Conservation (phyloP, 495 filamentous ascomycete species). For the Rostrohypoxylon terebratum region DNA sequence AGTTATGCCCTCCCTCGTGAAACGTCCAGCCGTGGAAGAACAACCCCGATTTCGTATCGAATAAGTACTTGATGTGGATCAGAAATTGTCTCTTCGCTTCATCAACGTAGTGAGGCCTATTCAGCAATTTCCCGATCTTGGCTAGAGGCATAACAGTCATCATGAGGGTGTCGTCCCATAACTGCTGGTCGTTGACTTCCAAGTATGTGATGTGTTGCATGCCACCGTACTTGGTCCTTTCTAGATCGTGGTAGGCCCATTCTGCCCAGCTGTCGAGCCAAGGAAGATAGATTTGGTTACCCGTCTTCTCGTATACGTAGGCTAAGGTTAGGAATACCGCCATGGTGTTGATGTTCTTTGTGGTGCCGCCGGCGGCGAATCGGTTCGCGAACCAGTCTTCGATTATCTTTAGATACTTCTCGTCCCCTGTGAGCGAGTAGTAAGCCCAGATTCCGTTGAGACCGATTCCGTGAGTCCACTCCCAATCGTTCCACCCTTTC, state of each 20-base stretch:
- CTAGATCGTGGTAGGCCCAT: slow-evolving; percentile 79
- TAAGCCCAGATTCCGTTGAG: slow-evolving; percentile 84
- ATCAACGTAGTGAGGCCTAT: slow-evolving; percentile 72
- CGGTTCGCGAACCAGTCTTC: slow-evolving; percentile 74
- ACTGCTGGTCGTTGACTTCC: slow-evolving; percentile 71
- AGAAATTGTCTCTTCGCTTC: slow-evolving; percentile 81
- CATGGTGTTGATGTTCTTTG: slow-evolving; percentile 88
- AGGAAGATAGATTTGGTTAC: slow-evolving; percentile 69
- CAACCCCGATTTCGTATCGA: slow-evolving; percentile 72
- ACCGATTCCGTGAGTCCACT: slow-evolving; percentile 84
- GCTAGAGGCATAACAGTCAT: slow-evolving; percentile 82
- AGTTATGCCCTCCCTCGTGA: slow-evolving; percentile 74
- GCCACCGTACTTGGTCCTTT: slow-evolving; percentile 74
- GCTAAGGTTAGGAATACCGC: slow-evolving; percentile 76
- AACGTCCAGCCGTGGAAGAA: slow-evolving; percentile 85
- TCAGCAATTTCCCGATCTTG: slow-evolving; percentile 76
- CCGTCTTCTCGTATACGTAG: slow-evolving; percentile 74
- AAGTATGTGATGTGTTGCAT: slow-evolving; percentile 81
- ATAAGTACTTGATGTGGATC: slow-evolving; percentile 77
- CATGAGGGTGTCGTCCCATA: slow-evolving; percentile 85
- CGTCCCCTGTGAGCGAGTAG: slow-evolving; percentile 71
- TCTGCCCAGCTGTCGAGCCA: slow-evolving; percentile 82
- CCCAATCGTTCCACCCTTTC: slow-evolving; percentile 82
- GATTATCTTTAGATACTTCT: slow-evolving; percentile 65
- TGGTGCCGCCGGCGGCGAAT: slow-evolving; percentile 74